Conservation (phyloP, 306 rosid genomes). For the Dryas drummondii region DNA sequence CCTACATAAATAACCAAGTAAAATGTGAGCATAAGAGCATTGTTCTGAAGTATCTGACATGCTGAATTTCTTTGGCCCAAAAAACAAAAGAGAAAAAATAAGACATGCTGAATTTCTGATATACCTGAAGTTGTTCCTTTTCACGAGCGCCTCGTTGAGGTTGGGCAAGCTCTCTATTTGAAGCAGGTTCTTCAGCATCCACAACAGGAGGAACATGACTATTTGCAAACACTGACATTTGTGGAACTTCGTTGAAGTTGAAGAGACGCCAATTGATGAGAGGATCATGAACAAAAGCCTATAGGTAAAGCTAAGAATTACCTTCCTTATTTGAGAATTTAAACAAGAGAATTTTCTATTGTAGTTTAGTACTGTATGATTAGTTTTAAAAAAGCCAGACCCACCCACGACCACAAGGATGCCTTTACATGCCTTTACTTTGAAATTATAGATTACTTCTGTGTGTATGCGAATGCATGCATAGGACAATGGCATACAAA, state of each 20-base stretch:
- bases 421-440: neutral
- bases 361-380: neutral
- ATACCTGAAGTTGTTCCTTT: constrained; percentile 93
- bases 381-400: neutral
- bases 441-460: neutral
- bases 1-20: constrained; percentile 45
- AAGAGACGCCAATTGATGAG: constrained; percentile 99
- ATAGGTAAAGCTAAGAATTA: constrained; percentile 15
- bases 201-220: constrained; percentile 64
- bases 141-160: constrained; percentile 99
- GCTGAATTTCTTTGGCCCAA: neutral
- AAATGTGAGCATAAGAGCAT: constrained; percentile 28
- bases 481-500: neutral
- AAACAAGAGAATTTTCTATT: neutral
- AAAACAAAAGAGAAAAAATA: no score
- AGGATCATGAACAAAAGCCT: constrained; percentile 99
- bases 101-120: constrained; percentile 4
- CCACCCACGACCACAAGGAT: neutral
- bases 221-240: constrained; percentile 73
- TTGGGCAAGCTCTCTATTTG: constrained; percentile 69
- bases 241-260: constrained; percentile 96
- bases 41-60: constrained; percentile 19
- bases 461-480: neutral
- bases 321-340: constrained; percentile 2
- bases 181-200: constrained; percentile 72